Base-by-base conservation (phyloP, 1,284 basidiomycete species). In the Filobasidium uniguttulatum region DNA sequence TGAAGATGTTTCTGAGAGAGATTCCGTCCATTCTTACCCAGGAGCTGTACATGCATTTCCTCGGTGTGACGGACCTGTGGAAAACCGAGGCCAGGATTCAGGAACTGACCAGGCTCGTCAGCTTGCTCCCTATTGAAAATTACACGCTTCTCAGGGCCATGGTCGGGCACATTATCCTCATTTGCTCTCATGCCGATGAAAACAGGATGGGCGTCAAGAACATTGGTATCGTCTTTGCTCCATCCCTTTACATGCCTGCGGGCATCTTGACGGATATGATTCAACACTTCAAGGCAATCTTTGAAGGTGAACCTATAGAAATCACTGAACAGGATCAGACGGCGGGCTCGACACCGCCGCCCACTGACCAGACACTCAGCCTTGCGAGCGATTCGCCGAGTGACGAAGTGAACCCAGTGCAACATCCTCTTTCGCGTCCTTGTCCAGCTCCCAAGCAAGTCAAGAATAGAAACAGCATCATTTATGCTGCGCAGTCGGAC, bases 161-260 rank as follows among this genome's bases (percentile, higher is more conserved):
- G 47, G 90, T 86, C 10, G 85, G 89, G n/a, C 91, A 98, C 68
- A 75, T 99, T 50, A 94, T 96, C 62, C 77, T 91, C 49, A 86
- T 99, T 60, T 89, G 96, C 41, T 82, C 89, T 66, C 89, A 94
- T 64, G 79, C 87, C 15, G 66, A 78, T 38, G 73, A 83, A 53
- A 97, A 97, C 79, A 98, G 94, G 75, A 99, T 99, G 94, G 94
- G 85, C 38, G 83, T 98, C 78, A 48, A 91, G 30, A 99, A 99
- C 64, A 88, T 98, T 25, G 90, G 91, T 19, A 98, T 99, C 55
- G 93, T 98, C 26, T 96, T 94, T 70, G 89, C 85, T 56, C 90
- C 91, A 3, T 94, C 90, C 1, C 75, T 96, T 7, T 50, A 19
- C 23, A 38, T 29, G 12, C 33, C 17, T 36, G 15, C 31, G 41